Evolutionary conservation across 2,329 filamentous ascomycete species (phyloP).

Genomic region (Aplosporella prunicola): DNA sequence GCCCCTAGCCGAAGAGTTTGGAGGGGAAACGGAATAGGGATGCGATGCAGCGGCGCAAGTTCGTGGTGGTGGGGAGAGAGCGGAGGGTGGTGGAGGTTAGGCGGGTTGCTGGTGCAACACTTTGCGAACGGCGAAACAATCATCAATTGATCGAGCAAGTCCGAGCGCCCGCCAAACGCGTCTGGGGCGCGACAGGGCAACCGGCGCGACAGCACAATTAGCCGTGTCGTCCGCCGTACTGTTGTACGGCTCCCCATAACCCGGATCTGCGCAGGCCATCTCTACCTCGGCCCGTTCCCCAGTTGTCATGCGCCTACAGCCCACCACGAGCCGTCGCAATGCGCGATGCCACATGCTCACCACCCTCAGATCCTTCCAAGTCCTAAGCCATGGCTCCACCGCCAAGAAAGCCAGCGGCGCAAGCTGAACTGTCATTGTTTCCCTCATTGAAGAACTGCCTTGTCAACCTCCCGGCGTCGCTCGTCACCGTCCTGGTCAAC

Average conservation of each 20-base stretch:
- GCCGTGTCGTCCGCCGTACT: no score
- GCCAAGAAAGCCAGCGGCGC: constrained; percentile 25
- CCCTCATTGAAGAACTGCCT: constrained; percentile 83
- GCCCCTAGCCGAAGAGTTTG: constrained; percentile 14
- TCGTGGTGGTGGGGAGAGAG: not conserved
- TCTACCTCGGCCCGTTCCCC: no score
- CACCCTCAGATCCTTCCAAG: constrained; percentile 9
- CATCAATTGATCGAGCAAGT: no score
- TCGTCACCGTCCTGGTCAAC: constrained; percentile 79
- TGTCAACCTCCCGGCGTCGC: constrained; percentile 77
- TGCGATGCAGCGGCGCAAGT: not conserved
- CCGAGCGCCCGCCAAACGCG: no score
- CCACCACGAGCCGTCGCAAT: no score
- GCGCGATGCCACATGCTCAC: constrained; percentile 6
- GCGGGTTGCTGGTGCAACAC: not conserved
- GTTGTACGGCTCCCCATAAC: no score
- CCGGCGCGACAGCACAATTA: no score
- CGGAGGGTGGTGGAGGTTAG: not conserved
- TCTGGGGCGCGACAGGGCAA: no score
- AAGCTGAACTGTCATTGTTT: constrained; percentile 75
- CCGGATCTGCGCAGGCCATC: no score
- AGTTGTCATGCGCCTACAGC: no score
- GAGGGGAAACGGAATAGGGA: not conserved
- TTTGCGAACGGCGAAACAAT: not conserved
- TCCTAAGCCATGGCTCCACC: constrained; percentile 21